Base-by-base conservation (phyloP, 1,284 basidiomycete genomes). In the Sphagnurus paluster region DNA sequence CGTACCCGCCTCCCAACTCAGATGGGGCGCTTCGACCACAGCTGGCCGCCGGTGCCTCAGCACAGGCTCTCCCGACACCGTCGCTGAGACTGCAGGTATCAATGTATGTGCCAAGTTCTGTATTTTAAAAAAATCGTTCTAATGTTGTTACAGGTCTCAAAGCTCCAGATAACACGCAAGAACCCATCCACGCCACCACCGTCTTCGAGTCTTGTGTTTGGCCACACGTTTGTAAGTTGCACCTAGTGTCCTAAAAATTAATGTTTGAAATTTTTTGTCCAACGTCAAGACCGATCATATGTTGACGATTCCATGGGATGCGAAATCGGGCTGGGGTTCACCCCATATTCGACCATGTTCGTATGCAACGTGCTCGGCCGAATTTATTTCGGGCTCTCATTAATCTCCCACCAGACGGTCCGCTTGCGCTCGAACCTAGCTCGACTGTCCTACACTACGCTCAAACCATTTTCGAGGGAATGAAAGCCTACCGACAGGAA, bases 371-470 rank as follows among this genome's bases (percentile, higher is more conserved):
- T 14, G 13, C 11, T 34, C 28, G 17, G 19, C 17, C 34, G 6
- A 26, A 44, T 38, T 19, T 21, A 38, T 29, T n/a, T 32, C 5
- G 34, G n/a, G 13, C 16, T 39, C 24, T 49, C 48, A 10, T 13
- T 33, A 35, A 39, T 14, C 46, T 43, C 26, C 42, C 36, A 43
- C 3, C 50, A 90, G 90, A 93, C 64, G 83, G 80, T 1, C 81
- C 89, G 10, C 69, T 98, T 20, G 62, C 69, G 20, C 73, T 98
- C 16, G 84, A 90, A 49, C 96, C 96, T 6, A 88, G 89, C 50
- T 79, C 83, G 9, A 91, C 90, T 50, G 93, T 97, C 25, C 77
- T 99, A 54, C 96, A 99, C 69, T 99, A 99, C 69, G 95, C 94
- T 0, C 87, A 90, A 58, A 80, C 83, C 23, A 63, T 91, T 44